phyloP scores from a whole-genome alignment of 2,329 filamentous ascomycete species.

The Sporothrix luriei region DNA sequence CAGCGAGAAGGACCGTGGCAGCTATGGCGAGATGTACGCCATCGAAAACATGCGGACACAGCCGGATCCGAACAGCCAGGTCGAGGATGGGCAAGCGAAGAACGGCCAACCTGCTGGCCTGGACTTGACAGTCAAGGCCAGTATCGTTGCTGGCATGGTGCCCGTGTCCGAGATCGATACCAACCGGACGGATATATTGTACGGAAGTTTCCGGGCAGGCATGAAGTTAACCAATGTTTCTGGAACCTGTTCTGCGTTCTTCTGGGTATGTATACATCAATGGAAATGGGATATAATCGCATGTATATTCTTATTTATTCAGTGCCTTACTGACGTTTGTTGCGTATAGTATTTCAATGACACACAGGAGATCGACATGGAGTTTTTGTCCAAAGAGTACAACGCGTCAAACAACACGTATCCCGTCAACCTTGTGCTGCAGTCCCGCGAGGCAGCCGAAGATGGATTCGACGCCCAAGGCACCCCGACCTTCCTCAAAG shows the following conservation, averaged over 20 bases:
- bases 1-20: conserved; percentile 59
- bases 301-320: too few species aligned
- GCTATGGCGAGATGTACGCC: conserved; percentile 66
- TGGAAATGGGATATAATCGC: too few species aligned
- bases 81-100: conserved; percentile 50
- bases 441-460: conserved; percentile 62
- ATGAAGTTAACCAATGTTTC: conserved; percentile 63
- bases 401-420: conserved; percentile 53
- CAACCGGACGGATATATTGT: conserved; percentile 63
- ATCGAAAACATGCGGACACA: conserved; percentile 58
- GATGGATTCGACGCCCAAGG: conserved; percentile 64
- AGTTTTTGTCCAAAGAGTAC: conserved; percentile 72
- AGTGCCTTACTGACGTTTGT: neutral
- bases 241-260: conserved; percentile 78
- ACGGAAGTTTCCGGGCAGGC: conserved; percentile 68
- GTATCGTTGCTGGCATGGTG: conserved; percentile 55
- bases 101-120: conserved; percentile 56
- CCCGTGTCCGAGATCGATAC: conserved; percentile 66
- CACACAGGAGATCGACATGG: conserved; percentile 79
- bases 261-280: conserved; percentile 61
- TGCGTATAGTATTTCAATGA: conserved; percentile 69
- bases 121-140: conserved; percentile 57
- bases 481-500: conserved; percentile 60
- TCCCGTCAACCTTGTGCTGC: conserved; percentile 73
- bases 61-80: conserved; percentile 46